These are phyloP conservation scores for Crucihimalaya himalaica DNA, from an alignment of 345 rosid species.

Conservation along the genomic window DNA sequence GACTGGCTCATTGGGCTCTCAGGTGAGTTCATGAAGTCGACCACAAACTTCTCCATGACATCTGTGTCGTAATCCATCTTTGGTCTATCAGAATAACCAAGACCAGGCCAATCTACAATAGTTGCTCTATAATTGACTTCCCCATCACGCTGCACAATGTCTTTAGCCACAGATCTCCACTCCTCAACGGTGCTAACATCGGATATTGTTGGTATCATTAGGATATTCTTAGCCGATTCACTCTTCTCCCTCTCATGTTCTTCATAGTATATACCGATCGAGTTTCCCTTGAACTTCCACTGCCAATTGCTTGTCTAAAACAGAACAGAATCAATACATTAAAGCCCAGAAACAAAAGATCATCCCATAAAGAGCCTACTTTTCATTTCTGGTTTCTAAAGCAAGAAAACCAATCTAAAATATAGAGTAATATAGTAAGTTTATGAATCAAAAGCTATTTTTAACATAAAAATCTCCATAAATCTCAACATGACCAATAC, in stretches of 20 bases:
- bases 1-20: slow-evolving; percentile 63
- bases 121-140: slow-evolving; percentile 68
- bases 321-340: slow-evolving; percentile 7
- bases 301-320: slow-evolving; percentile 64
- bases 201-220: slow-evolving; percentile 89
- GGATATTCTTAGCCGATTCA: slow-evolving; percentile 59
- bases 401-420: neutral
- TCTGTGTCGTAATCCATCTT: slow-evolving; percentile 84
- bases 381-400: neutral
- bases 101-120: slow-evolving; percentile 93
- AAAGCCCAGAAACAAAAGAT: slow-evolving; percentile 12
- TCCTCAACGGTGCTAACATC: slow-evolving; percentile 96
- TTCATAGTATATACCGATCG: slow-evolving; percentile 67
- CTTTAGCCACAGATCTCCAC: slow-evolving; percentile 86
- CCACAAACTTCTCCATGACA: slow-evolving; percentile 84
- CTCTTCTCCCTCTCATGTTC: slow-evolving; percentile 58
- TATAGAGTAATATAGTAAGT: neutral
- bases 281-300: slow-evolving; percentile 75
- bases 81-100: slow-evolving; percentile 78
- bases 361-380: neutral
- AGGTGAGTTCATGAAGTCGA: slow-evolving; percentile 72
- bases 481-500: neutral
- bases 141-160: slow-evolving; percentile 56
- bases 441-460: neutral
- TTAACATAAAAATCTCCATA: neutral